Base-by-base conservation (phyloP, 2,329 filamentous ascomycete genomes). In the Basipetospora sp. region DNA sequence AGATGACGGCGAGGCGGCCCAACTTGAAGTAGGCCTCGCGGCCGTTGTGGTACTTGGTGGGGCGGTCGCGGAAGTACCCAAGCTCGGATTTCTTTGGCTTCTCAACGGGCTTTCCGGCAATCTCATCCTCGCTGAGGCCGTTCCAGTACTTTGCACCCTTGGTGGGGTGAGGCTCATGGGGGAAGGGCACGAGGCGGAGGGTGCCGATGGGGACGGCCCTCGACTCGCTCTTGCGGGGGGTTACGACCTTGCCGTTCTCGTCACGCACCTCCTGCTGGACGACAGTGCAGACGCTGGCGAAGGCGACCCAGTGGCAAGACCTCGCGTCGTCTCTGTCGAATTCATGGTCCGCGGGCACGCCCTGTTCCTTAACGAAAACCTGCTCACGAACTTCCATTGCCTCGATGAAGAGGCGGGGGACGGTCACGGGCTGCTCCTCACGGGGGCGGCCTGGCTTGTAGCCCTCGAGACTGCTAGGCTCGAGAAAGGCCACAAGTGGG, bases 261-360 rank as follows among this genome's bases (percentile, higher is more conserved):
- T 71, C 61, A 19, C 56, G 59, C 31, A 60, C 47, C 51, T 67
- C 64, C 4, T 54, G 51, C 41, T 57, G 55, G 31, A 59, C 56
- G 3, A 53, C 58, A 34, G 57, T 62, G 38, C 69, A 68, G 40
- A 80, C 66, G 13, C 68, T 75, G 34, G 74, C 74, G 56, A 93
- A 94, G n/a, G 78, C 65, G 20, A 94, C 78, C 81, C 84, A 94
- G 57, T 94, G 86, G 59, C 78, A 88, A 47, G 75, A 78, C 26
- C 82, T 71, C 1, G 68, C 47, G 54, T 96, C 88, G 53, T 94
- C 85, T 1, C 67, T 60, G 60, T 94, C 88, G 45, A 84, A 69
- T 55, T 96, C 87, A 45, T 75, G 72, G 27, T 80, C 74, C 1
- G 74, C 56, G 0, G 70, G 64, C 11, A 74, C 61, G 0, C 56